Conservation (phyloP, 805 yeast genomes). For the Candida nonsorbophila region DNA sequence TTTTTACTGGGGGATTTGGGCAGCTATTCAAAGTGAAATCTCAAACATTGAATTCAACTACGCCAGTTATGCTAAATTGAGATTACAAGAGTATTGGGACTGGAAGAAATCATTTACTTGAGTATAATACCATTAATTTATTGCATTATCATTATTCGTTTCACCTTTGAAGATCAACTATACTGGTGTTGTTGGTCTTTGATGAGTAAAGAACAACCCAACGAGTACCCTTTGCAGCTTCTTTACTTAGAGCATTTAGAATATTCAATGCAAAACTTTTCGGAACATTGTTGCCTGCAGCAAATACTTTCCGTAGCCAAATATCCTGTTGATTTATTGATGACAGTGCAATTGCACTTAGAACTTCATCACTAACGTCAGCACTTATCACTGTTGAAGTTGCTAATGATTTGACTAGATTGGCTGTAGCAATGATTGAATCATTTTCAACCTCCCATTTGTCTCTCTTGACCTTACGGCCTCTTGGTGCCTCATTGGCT, state of each 20-base stretch:
- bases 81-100: constrained; percentile 63
- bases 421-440: constrained; percentile 55
- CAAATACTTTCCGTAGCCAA: constrained; percentile 79
- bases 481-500: constrained; percentile 76
- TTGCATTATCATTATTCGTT: not conserved
- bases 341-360: constrained; percentile 76
- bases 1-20: constrained; percentile 83
- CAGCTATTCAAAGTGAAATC: constrained; percentile 64
- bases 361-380: constrained; percentile 77
- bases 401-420: constrained; percentile 49
- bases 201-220: constrained; percentile 77
- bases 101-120: constrained; percentile 45
- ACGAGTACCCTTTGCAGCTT: constrained; percentile 61
- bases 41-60: constrained; percentile 73
- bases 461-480: constrained; percentile 70
- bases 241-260: constrained; percentile 67
- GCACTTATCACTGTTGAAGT: constrained; percentile 71
- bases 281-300: constrained; percentile 69
- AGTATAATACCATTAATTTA: constrained; percentile 6
- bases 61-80: constrained; percentile 49
- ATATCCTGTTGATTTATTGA: constrained; percentile 75
- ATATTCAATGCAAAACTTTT: constrained; percentile 74
- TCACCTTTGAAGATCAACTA: constrained; percentile 55
- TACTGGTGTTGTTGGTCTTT: constrained; percentile 61
- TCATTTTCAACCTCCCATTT: constrained; percentile 73